Conservation (phyloP, 2,329 filamentous ascomycete species). For the Monosporascus sp. region DNA sequence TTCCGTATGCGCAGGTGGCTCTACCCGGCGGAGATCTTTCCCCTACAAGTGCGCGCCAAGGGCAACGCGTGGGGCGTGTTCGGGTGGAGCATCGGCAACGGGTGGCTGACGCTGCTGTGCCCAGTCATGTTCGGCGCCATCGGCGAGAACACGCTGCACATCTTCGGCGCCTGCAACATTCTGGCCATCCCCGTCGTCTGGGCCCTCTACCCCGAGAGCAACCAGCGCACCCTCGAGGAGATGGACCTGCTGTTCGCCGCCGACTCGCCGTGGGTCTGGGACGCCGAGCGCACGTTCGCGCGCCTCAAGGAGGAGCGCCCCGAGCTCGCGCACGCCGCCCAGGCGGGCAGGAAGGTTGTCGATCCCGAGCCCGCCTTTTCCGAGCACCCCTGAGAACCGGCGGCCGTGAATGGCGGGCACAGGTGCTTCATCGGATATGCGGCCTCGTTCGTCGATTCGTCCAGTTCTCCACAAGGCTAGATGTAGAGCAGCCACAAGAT, state of each 20-base stretch:
- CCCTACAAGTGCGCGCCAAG: slow-evolving; percentile 64
- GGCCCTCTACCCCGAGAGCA: slow-evolving; percentile 70
- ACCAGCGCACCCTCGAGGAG: slow-evolving; percentile 68
- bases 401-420: background rate
- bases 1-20: slow-evolving; percentile 47
- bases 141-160: slow-evolving; percentile 67
- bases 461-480: too few species aligned
- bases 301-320: slow-evolving; percentile 58
- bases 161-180: slow-evolving; percentile 65
- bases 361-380: slow-evolving; percentile 21
- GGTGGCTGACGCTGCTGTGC: slow-evolving; percentile 42
- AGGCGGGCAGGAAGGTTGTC: slow-evolving; percentile 16
- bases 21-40: slow-evolving; percentile 70
- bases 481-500: too few species aligned
- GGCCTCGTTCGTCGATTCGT: too few species aligned
- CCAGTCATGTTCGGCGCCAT: slow-evolving; percentile 39
- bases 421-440: too few species aligned
- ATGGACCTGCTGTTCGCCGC: slow-evolving; percentile 70
- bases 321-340: slow-evolving; percentile 35
- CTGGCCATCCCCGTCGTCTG: slow-evolving; percentile 65
- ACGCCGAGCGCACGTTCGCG: slow-evolving; percentile 61
- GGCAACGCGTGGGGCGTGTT: slow-evolving; percentile 74
- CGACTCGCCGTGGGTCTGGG: slow-evolving; percentile 64
- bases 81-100: slow-evolving; percentile 72
- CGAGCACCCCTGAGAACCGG: background rate